Evolutionary conservation across 352 stramenopile species (phyloP).

Genomic region (Blastocystis sp.): DNA sequence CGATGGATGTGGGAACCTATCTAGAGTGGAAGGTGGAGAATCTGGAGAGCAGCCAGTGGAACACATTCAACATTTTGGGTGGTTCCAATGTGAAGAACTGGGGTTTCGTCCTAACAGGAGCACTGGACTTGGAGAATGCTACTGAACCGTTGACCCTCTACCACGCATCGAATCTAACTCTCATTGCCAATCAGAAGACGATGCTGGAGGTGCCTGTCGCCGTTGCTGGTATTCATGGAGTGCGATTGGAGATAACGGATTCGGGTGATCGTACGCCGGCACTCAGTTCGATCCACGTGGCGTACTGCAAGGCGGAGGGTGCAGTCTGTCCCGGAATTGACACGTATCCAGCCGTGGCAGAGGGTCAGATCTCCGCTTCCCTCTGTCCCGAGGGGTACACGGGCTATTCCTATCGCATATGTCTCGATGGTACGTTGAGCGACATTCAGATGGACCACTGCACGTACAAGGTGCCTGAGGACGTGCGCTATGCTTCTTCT

Average conservation of each 20-base stretch:
- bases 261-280: not conserved
- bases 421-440: not conserved
- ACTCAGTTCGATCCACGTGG: not conserved
- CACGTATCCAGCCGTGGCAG: not conserved
- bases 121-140: too few relatives aligned
- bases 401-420: conserved; percentile 44
- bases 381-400: conserved; percentile 23
- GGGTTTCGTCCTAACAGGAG: not conserved
- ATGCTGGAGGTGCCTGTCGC: not conserved
- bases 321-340: not conserved
- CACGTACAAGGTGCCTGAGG: not conserved
- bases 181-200: not conserved
- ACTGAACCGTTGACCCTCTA: too few relatives aligned
- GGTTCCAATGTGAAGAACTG: not conserved
- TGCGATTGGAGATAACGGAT: not conserved
- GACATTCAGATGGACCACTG: not conserved
- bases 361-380: conserved; percentile 11
- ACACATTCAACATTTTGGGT: not conserved
- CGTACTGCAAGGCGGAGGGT: not conserved
- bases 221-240: not conserved
- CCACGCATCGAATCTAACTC: too few relatives aligned
- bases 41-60: not conserved
- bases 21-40: conserved; percentile 10
- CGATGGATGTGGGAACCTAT: not conserved
- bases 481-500: not conserved